Conservation (phyloP, 495 filamentous ascomycete genomes). For the Penicillium robsamsonii region DNA sequence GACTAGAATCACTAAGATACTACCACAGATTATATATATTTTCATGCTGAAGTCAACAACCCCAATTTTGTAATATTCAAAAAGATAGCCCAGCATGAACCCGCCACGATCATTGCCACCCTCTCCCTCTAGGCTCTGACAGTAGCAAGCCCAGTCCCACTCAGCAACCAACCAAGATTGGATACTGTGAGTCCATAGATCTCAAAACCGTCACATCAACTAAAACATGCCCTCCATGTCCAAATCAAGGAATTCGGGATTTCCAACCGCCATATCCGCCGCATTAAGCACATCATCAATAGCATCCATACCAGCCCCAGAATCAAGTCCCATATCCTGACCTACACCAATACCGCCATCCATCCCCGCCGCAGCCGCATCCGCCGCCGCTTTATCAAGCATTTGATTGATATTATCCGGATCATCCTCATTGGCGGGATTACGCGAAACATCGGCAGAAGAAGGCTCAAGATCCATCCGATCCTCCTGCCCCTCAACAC, state of each 20-base stretch:
- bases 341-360: slow-evolving; percentile 18
- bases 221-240: slow-evolving; percentile 52
- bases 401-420: slow-evolving; percentile 48
- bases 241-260: slow-evolving; percentile 50
- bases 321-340: slow-evolving; percentile 33
- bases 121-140: slow-evolving; percentile 14
- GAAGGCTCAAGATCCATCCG: slow-evolving; percentile 38
- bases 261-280: slow-evolving; percentile 47
- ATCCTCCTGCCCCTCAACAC: slow-evolving; percentile 30
- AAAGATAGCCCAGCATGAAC: slow-evolving; percentile 15
- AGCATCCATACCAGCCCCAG: slow-evolving; percentile 35
- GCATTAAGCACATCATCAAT: slow-evolving; percentile 50
- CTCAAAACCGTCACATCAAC: neutral
- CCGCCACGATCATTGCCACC: slow-evolving; percentile 17
- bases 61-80: neutral
- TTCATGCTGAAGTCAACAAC: neutral
- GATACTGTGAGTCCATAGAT: neutral
- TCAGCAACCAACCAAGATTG: neutral
- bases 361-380: slow-evolving; percentile 27
- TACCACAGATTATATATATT: neutral
- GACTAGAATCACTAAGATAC: neutral
- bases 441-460: slow-evolving; percentile 16
- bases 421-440: slow-evolving; percentile 27
- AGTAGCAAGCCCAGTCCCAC: slow-evolving; percentile 14
- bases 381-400: slow-evolving; percentile 42